A percentile compares a stretch with the other conserved stretches of the same genome.
Evolutionary conservation across 2,329 filamentous ascomycete genomes (phyloP).

Genomic region (Drechslerella dactyloides): DNA sequence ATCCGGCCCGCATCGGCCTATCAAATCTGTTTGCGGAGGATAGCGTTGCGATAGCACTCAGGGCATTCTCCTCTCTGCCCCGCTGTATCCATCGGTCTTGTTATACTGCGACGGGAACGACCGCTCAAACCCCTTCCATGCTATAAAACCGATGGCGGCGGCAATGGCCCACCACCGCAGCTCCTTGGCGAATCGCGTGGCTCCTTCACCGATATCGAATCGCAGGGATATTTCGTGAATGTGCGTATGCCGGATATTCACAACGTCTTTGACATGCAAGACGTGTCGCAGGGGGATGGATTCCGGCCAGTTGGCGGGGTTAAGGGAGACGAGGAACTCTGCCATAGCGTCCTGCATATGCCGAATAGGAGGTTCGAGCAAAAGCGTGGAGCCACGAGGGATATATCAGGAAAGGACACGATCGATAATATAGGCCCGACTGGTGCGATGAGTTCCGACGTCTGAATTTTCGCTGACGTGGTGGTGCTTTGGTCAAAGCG

Average conservation of each 20-base stretch:
- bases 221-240: conserved; percentile 27
- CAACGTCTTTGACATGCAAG: conserved; percentile 28
- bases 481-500: no score
- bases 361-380: background rate
- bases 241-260: conserved; percentile 23
- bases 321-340: conserved; percentile 47
- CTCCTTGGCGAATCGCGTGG: conserved; percentile 18
- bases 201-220: conserved; percentile 19
- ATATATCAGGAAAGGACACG: no score
- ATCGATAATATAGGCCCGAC: no score
- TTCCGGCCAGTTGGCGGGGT: conserved; percentile 47
- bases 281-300: conserved; percentile 43
- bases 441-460: no score
- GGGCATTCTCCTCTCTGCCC: no score
- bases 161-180: conserved; percentile 33
- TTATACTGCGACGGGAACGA: background rate
- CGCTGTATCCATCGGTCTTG: background rate
- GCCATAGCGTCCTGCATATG: conserved; percentile 35
- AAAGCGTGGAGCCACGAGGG: no score
- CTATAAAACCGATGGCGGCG: conserved; percentile 13
- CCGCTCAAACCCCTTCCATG: conserved; percentile 19
- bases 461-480: no score
- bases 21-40: no score
- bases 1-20: no score
- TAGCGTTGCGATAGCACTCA: no score